Percentiles rank a stretch among this genome's conserved stretches.
Conservation (phyloP, 176 grass and related monocot species). For the Elymus sibiricus region DNA sequence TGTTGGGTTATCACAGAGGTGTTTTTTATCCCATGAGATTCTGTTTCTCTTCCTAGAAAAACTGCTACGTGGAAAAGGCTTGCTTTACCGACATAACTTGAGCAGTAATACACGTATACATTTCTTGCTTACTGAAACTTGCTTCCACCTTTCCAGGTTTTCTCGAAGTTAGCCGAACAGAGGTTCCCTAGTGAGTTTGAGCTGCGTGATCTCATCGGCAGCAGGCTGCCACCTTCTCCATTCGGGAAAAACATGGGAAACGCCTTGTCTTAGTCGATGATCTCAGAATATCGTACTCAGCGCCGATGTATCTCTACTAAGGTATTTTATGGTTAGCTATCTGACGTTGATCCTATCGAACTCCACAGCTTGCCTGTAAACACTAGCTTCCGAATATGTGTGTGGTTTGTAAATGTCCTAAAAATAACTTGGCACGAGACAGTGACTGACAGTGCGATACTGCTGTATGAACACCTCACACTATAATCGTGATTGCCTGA, state of each 20-base stretch:
- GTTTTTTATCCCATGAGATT: background rate
- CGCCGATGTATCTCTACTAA: background rate
- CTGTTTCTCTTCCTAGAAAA: background rate
- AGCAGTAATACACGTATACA: background rate
- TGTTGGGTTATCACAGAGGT: background rate
- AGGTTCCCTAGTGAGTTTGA: constrained; percentile 93
- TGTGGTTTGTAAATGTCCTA: constrained; percentile 22
- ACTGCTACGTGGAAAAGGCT: background rate
- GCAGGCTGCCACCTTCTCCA: constrained; percentile 54
- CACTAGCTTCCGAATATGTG: background rate
- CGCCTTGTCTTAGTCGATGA: constrained; percentile 26
- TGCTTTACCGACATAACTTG: background rate
- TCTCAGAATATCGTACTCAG: background rate
- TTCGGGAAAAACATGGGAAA: constrained; percentile 51
- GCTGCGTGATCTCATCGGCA: constrained; percentile 72
- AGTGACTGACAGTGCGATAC: background rate
- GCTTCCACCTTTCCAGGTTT: constrained; percentile 53
- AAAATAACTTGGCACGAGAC: background rate
- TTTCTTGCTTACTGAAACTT: constrained; percentile 2
- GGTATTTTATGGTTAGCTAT: constrained; percentile 6
- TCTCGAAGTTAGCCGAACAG: constrained; percentile 81
- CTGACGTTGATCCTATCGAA: background rate
- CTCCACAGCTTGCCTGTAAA: constrained; percentile 13
- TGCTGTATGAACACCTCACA: background rate
- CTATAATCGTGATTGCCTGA: background rate